A percentile compares a stretch with the other conserved stretches of the same genome.
These are phyloP conservation scores for Boletellus deceptivus DNA, from an alignment of 1,284 basidiomycete species.

Conservation along the genomic window DNA sequence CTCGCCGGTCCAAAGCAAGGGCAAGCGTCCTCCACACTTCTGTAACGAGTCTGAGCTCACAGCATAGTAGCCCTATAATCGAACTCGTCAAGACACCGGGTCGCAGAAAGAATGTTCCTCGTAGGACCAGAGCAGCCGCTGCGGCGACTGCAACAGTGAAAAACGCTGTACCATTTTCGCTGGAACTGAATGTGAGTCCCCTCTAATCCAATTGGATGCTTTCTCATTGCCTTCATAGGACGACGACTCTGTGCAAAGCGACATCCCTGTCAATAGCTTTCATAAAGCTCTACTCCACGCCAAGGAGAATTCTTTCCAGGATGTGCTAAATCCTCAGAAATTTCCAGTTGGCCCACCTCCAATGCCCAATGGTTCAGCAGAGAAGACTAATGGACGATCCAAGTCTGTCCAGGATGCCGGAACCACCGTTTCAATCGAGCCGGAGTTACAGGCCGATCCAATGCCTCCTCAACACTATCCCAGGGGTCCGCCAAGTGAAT, in stretches of 20 bases:
- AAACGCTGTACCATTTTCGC: slow-evolving; percentile 37
- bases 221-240: slow-evolving; percentile 29
- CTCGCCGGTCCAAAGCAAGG: slow-evolving; percentile 61
- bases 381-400: background rate
- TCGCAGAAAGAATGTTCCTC: slow-evolving; percentile 56
- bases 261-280: slow-evolving; percentile 47
- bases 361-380: background rate
- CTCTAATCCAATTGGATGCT: background rate
- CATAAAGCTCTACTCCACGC: slow-evolving; percentile 49
- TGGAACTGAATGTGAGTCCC: slow-evolving; percentile 42
- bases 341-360: background rate
- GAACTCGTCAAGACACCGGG: slow-evolving; percentile 83
- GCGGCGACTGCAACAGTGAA: slow-evolving; percentile 46
- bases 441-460: background rate
- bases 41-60: background rate
- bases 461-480: slow-evolving; percentile 3
- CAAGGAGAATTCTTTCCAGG: slow-evolving; percentile 27
- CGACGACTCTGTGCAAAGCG: slow-evolving; percentile 38
- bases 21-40: slow-evolving; percentile 34
- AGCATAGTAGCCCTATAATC: slow-evolving; percentile 54
- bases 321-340: background rate
- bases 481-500: slow-evolving; percentile 6
- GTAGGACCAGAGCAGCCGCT: slow-evolving; percentile 46
- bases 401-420: slow-evolving; percentile 5
- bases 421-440: slow-evolving; percentile 8